Percentiles rank a stretch among this genome's conserved stretches.
These are phyloP conservation scores for Plasmodium relictum DNA, from an alignment of 169 alveolate species.

Conservation along the genomic window DNA sequence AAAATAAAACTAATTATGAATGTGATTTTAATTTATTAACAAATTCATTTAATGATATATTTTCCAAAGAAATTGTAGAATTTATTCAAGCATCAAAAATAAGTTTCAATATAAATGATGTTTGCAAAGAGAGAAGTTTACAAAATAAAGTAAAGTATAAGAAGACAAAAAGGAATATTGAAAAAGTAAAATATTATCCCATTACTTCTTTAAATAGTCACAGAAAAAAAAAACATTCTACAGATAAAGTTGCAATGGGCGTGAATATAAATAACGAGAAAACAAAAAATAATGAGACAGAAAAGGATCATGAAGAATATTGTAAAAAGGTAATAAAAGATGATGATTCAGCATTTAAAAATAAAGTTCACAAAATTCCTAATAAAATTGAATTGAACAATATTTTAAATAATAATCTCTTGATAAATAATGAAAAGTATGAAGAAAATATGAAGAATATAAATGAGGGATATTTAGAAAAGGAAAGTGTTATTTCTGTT, in stretches of 20 bases:
- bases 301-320: not conserved
- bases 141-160: conserved; percentile 47
- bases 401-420: not conserved
- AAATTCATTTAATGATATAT: conserved; percentile 61
- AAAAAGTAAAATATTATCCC: conserved; percentile 26
- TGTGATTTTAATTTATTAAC: conserved; percentile 64
- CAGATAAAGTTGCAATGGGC: not conserved
- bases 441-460: conserved; percentile 2
- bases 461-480: not conserved
- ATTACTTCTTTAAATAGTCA: conserved; percentile 14
- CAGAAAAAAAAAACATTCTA: conserved; percentile 12
- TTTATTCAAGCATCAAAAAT: conserved; percentile 68
- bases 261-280: conserved; percentile 4
- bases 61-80: conserved; percentile 75
- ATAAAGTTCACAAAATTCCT: not conserved
- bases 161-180: conserved; percentile 42
- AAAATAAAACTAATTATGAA: conserved; percentile 28
- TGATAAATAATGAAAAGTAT: not conserved
- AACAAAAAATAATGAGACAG: not conserved
- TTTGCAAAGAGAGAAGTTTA: conserved; percentile 51
- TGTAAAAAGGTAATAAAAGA: not conserved
- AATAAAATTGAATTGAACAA: not conserved
- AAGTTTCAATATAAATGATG: conserved; percentile 58
- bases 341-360: not conserved
- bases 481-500: not conserved